phyloP scores from a whole-genome alignment of 2,329 filamentous ascomycete species.

The Aspergillus nomiae region DNA sequence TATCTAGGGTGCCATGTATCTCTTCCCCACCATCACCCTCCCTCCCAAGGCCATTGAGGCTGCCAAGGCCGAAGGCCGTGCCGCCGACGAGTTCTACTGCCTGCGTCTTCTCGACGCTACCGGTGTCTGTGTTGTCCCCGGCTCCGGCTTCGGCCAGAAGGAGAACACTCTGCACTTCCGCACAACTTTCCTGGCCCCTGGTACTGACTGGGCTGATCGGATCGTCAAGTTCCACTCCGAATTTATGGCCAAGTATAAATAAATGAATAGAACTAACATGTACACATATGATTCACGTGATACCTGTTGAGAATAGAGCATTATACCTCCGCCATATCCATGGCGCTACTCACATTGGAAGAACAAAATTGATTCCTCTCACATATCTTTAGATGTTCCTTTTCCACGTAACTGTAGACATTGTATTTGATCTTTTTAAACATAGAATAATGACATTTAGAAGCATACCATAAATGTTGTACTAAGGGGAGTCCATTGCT shows the following conservation, averaged over 20 bases:
- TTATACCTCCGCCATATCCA: background rate
- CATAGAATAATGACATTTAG: too few relatives aligned
- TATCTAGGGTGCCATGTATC: slow-evolving; percentile 87
- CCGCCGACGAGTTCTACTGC: slow-evolving; percentile 91
- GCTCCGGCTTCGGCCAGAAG: slow-evolving; percentile 91
- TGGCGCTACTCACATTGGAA: background rate
- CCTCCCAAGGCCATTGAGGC: slow-evolving; percentile 74
- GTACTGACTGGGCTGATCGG: slow-evolving; percentile 88
- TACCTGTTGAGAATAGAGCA: slow-evolving; percentile 4
- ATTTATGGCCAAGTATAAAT: slow-evolving; percentile 77
- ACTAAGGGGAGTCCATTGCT: background rate
- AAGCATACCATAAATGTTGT: background rate
- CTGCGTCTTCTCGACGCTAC: slow-evolving; percentile 88
- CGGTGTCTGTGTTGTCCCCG: slow-evolving; percentile 90
- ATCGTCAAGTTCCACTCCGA: slow-evolving; percentile 88
- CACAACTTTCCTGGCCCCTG: slow-evolving; percentile 94
- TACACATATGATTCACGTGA: background rate
- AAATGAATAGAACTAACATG: slow-evolving; percentile 2
- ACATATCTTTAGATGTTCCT: background rate
- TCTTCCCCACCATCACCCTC: slow-evolving; percentile 91
- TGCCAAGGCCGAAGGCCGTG: slow-evolving; percentile 71
- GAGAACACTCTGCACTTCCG: slow-evolving; percentile 90
- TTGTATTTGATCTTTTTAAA: background rate
- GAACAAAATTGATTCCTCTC: background rate
- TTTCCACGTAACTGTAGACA: background rate